Conservation (phyloP, 2,329 filamentous ascomycete genomes). For the Bipolaris sorokiniana region DNA sequence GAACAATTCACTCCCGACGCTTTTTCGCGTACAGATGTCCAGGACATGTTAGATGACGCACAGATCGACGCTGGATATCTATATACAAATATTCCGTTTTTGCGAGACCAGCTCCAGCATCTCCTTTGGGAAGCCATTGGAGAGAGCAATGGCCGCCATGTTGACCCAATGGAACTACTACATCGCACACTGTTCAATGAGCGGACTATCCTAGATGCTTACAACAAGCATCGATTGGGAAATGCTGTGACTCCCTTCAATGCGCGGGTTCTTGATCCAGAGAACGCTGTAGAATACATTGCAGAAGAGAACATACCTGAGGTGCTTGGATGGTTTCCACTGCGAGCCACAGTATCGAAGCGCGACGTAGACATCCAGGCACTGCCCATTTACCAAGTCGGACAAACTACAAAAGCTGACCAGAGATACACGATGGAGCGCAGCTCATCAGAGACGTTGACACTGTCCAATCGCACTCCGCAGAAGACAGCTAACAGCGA, state of each 20-base stretch:
- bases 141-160: slow-evolving; percentile 1
- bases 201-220: slow-evolving; percentile 11
- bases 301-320: slow-evolving; percentile 16
- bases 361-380: neutral
- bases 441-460: neutral
- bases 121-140: slow-evolving; percentile 2
- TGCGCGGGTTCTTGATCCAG: neutral
- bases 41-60: slow-evolving; percentile 12
- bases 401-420: neutral
- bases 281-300: slow-evolving; percentile 6
- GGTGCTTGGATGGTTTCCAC: slow-evolving; percentile 13
- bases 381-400: slow-evolving; percentile 13
- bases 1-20: neutral
- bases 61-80: neutral
- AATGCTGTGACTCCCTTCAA: slow-evolving; percentile 6
- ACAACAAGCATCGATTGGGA: slow-evolving; percentile 23
- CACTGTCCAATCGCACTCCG: neutral
- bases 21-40: slow-evolving; percentile 6
- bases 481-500: neutral
- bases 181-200: slow-evolving; percentile 7
- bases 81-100: slow-evolving; percentile 3
- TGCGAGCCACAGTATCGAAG: slow-evolving; percentile 5
- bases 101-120: slow-evolving; percentile 8
- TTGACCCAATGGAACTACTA: slow-evolving; percentile 9
- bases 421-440: neutral